Evolutionary conservation across 2,329 filamentous ascomycete genomes (phyloP).

Genomic region (Aaosphaeria arxii): DNA sequence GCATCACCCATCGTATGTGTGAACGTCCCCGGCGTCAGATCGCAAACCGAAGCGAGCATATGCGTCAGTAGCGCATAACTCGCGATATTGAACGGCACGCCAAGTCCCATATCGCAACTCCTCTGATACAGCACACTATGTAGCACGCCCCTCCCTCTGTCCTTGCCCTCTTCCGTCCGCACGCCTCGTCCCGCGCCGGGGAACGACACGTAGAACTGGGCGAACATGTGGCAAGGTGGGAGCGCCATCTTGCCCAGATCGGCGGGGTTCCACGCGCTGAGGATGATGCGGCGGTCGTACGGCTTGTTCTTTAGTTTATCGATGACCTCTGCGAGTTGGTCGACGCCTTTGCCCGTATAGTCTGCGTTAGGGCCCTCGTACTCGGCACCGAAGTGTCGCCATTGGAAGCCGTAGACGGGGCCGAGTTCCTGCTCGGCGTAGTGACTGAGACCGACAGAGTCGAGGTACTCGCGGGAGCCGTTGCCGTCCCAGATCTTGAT

Average conservation of each 20-base stretch:
- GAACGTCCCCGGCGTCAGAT: constrained; percentile 79
- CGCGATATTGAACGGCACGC: constrained; percentile 97
- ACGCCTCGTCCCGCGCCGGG: constrained; percentile 38
- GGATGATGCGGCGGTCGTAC: constrained; percentile 84
- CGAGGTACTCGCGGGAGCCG: constrained; percentile 84
- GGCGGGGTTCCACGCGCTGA: constrained; percentile 90
- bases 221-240: constrained; percentile 96
- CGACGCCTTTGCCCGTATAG: constrained; percentile 84
- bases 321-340: constrained; percentile 89
- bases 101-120: constrained; percentile 94
- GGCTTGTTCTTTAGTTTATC: constrained; percentile 79
- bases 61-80: constrained; percentile 91
- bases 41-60: constrained; percentile 86
- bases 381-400: constrained; percentile 94
- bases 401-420: constrained; percentile 97
- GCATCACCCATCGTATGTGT: constrained; percentile 97
- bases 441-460: constrained; percentile 76
- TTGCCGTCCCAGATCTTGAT: constrained; percentile 99
- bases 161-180: constrained; percentile 18
- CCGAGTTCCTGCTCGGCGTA: constrained; percentile 87
- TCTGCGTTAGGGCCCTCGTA: constrained; percentile 69
- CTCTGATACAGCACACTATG: constrained; percentile 92
- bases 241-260: constrained; percentile 86
- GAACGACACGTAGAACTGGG: constrained; percentile 89
- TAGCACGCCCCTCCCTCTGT: constrained; percentile 61